Conservation (phyloP, 176 grass and related monocot species). For the Saccharum spontaneum region DNA sequence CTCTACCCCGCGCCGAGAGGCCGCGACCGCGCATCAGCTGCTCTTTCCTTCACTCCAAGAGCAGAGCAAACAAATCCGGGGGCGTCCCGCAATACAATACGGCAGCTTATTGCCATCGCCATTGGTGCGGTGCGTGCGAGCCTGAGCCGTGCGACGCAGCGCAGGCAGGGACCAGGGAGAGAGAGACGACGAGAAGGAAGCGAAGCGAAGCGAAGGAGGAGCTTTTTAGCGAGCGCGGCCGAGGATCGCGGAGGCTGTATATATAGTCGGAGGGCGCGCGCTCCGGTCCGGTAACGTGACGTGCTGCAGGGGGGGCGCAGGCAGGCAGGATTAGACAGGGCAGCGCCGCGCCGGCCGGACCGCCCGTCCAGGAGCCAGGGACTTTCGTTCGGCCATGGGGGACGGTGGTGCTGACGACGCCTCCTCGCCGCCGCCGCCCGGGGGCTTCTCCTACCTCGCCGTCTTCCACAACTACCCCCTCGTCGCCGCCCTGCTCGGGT, state of each 20-base stretch:
- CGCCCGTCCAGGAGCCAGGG: slow-evolving; percentile 20
- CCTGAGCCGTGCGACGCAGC: slow-evolving; percentile 23
- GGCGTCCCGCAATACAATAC: background rate
- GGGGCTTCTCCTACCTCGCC: slow-evolving; percentile 59
- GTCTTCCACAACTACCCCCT: slow-evolving; percentile 89
- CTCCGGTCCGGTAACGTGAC: slow-evolving; percentile 18
- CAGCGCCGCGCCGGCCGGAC: slow-evolving; percentile 9
- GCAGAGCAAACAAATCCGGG: background rate
- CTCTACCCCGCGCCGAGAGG: background rate
- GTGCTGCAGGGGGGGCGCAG: background rate
- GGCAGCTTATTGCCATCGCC: background rate
- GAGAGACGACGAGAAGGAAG: background rate
- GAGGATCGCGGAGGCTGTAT: slow-evolving; percentile 3
- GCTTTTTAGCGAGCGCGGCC: background rate
- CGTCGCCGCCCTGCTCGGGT: slow-evolving; percentile 69
- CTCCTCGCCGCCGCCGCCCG: slow-evolving; percentile 51
- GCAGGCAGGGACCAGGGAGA: background rate
- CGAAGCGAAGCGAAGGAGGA: too few species aligned
- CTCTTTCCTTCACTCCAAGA: background rate
- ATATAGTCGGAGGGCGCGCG: slow-evolving; percentile 18
- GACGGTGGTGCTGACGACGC: slow-evolving; percentile 42
- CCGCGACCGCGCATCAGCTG: background rate
- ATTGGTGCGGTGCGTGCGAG: background rate
- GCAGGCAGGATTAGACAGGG: background rate
- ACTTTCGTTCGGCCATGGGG: slow-evolving; percentile 33